Base-by-base conservation (phyloP, 345 rosid genomes). In the Corchorus capsularis region DNA sequence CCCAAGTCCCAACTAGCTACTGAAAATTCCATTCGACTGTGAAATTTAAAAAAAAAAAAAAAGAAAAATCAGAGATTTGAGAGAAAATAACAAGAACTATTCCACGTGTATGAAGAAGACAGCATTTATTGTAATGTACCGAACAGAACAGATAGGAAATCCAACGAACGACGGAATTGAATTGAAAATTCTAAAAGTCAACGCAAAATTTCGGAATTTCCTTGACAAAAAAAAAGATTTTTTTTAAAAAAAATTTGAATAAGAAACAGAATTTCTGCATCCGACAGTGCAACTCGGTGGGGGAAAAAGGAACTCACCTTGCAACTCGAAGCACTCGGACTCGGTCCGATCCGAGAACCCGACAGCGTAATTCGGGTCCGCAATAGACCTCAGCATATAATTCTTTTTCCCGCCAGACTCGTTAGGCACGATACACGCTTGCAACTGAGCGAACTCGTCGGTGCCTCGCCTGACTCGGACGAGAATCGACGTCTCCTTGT, bases 341-440 rank as follows among this genome's bases (percentile, higher is more conserved):
- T 93, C 98, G 27, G 92, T 80, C 61, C 99, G 91, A 79, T 96
- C 99, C 13, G 82, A 72, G 82, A 96, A 93, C 12, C 97, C 99
- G 77, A 92, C 92, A 3, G 98, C 84, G 77, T 96, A 96, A 80
- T 96, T 93, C 61, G 99, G 97, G 66, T 96, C 99, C 20, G 73
- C 86, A 73, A 96, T 92, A 71, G 98, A 91, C 82, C 99, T 83
- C 69, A 96, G 78, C 86, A 93, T 87, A 74, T 90, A 93, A 73
- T 88, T 92, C 84, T 37, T 93, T 79, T 72, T 89, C 12, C 87
- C 93, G 68, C 79, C 87, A 13, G 93, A 78, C 7, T 93, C 97
- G 69, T 84, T 82, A 39, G 98, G 99, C 69, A 96, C 99, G 79
- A 96, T 87, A 80, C 99, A 96, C 39, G 97, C 99, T 39, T 93